These are phyloP conservation scores for Suillus subalutaceus DNA, from an alignment of 768 basidiomycete genomes.

Conservation along the genomic window DNA sequence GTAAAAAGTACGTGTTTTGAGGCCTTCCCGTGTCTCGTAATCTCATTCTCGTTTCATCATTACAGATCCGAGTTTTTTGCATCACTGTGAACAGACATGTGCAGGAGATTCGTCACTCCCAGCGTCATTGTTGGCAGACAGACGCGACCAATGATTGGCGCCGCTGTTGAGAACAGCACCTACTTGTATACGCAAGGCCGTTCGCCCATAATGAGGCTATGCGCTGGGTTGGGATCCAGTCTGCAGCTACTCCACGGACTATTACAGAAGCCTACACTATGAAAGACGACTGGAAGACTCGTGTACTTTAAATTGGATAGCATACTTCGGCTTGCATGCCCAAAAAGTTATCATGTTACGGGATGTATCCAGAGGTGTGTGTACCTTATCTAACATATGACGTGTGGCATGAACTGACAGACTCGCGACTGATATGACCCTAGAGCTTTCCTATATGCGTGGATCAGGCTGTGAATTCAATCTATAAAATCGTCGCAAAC, in stretches of 20 bases:
- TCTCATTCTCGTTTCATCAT: neutral
- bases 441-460: no score
- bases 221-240: neutral
- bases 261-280: neutral
- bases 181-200: neutral
- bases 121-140: neutral
- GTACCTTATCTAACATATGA: no score
- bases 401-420: no score
- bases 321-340: neutral
- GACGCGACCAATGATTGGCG: no score
- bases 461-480: no score
- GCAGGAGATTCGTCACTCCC: neutral
- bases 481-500: no score
- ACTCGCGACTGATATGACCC: no score
- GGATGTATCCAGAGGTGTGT: neutral
- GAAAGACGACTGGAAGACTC: neutral
- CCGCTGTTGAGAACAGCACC: conserved; percentile 1
- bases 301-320: neutral
- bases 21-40: no score
- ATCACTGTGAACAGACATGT: neutral
- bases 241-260: neutral
- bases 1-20: neutral
- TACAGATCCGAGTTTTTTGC: neutral
- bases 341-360: neutral
- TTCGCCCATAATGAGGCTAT: neutral